A percentile compares a stretch with the other conserved stretches of the same genome.
phyloP scores from a whole-genome alignment of 2,329 filamentous ascomycete genomes.

The Cyclaneusma minus region DNA sequence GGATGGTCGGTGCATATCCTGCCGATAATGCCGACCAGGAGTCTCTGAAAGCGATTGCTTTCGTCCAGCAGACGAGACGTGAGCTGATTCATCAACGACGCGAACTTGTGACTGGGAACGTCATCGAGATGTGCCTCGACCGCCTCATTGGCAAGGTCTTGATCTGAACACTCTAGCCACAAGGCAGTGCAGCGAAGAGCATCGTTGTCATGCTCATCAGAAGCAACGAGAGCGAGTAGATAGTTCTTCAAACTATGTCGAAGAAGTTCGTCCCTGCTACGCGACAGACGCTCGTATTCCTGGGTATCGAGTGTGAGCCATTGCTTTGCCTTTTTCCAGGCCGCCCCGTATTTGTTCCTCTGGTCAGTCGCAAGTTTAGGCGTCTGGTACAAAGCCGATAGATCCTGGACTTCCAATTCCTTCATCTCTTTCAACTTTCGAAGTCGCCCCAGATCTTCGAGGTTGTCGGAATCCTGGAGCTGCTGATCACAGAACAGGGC shows the following conservation, averaged over 20 bases:
- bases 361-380: conserved; percentile 26
- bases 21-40: conserved; percentile 59
- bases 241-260: conserved; percentile 87
- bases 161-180: conserved; percentile 80
- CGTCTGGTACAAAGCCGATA: conserved; percentile 39
- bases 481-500: conserved; percentile 92
- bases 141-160: conserved; percentile 59
- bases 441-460: conserved; percentile 73
- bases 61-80: conserved; percentile 77
- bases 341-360: conserved; percentile 39
- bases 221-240: conserved; percentile 66
- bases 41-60: conserved; percentile 54
- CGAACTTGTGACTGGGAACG: conserved; percentile 87
- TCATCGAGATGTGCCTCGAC: conserved; percentile 53
- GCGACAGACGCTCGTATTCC: conserved; percentile 65
- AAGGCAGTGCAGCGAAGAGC: conserved; percentile 83
- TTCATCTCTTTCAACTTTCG: conserved; percentile 69
- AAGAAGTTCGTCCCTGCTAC: conserved; percentile 70
- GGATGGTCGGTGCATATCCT: conserved; percentile 87
- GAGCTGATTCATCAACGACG: conserved; percentile 84
- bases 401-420: conserved; percentile 60
- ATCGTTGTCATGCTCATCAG: conserved; percentile 79
- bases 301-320: conserved; percentile 86
- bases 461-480: conserved; percentile 67
- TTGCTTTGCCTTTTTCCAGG: conserved; percentile 58